phyloP scores from a whole-genome alignment of 2,329 filamentous ascomycete species.

The Penicillium sp. region DNA sequence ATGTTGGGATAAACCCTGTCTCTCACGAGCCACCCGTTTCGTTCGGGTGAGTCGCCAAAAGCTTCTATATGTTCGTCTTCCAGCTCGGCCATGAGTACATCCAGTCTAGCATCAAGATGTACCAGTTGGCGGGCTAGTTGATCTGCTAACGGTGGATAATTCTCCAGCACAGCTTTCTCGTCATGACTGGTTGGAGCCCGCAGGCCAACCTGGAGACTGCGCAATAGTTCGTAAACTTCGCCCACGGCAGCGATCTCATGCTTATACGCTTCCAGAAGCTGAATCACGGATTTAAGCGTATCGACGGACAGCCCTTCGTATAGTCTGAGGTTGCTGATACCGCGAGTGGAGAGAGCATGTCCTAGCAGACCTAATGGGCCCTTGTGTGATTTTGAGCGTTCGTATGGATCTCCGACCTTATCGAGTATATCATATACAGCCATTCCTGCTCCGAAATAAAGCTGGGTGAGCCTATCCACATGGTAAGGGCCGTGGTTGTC shows the following conservation, averaged over 20 bases:
- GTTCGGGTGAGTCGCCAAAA: constrained; percentile 41
- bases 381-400: background rate
- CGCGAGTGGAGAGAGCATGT: constrained; percentile 15
- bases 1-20: constrained; percentile 7
- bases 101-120: constrained; percentile 18
- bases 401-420: background rate
- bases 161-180: constrained; percentile 6
- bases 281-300: constrained; percentile 18
- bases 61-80: constrained; percentile 56
- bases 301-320: constrained; percentile 18
- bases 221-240: constrained; percentile 17
- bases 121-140: constrained; percentile 17
- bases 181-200: constrained; percentile 7
- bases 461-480: constrained; percentile 15
- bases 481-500: constrained; percentile 17
- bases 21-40: constrained; percentile 11
- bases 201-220: constrained; percentile 17
- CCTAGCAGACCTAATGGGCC: constrained; percentile 14
- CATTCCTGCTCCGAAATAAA: constrained; percentile 20
- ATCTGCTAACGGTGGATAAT: constrained; percentile 18
- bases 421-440: constrained; percentile 1
- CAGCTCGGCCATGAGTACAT: constrained; percentile 23
- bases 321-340: constrained; percentile 19
- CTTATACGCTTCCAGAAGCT: constrained; percentile 20
- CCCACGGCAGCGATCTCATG: constrained; percentile 17